phyloP scores from a whole-genome alignment of 78 protist genomes.

The Andalucia godoyi region DNA sequence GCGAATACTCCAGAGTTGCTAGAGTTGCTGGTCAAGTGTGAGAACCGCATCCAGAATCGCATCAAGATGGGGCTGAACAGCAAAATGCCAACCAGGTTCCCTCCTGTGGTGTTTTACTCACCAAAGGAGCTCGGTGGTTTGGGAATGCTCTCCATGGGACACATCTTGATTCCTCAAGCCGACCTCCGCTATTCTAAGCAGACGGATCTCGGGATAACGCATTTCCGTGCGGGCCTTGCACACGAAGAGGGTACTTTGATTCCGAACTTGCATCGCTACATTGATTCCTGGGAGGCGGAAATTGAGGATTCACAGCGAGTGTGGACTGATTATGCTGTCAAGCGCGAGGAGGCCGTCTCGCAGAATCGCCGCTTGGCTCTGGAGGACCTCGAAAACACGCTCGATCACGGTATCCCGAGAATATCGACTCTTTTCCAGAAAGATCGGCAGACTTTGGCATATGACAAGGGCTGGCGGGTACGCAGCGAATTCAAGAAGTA shows the following conservation, averaged over 20 bases:
- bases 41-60: constrained; percentile 99
- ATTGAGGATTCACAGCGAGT: constrained; percentile 95
- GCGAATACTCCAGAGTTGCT: constrained; percentile 78
- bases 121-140: constrained; percentile 99
- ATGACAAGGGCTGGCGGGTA: constrained; percentile 98
- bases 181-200: constrained; percentile 92
- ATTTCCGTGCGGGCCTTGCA: constrained; percentile 95
- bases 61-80: constrained; percentile 98
- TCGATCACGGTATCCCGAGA: constrained; percentile 98
- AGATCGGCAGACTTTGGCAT: constrained; percentile 91
- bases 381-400: constrained; percentile 97
- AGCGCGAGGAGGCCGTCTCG: constrained; percentile 86
- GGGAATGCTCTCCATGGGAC: constrained; percentile 99
- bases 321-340: constrained; percentile 96
- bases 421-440: constrained; percentile 97
- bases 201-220: constrained; percentile 90
- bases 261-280: constrained; percentile 97
- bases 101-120: constrained; percentile 96
- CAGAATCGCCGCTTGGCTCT: constrained; percentile 93
- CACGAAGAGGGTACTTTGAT: constrained; percentile 96
- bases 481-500: constrained; percentile 93
- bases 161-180: constrained; percentile 96
- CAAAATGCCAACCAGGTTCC: constrained; percentile 99
- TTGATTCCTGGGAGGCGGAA: constrained; percentile 98
- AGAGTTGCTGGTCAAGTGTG: constrained; percentile 96